phyloP scores from a whole-genome alignment of 768 basidiomycete species.

The Lactifluus subvellereus region DNA sequence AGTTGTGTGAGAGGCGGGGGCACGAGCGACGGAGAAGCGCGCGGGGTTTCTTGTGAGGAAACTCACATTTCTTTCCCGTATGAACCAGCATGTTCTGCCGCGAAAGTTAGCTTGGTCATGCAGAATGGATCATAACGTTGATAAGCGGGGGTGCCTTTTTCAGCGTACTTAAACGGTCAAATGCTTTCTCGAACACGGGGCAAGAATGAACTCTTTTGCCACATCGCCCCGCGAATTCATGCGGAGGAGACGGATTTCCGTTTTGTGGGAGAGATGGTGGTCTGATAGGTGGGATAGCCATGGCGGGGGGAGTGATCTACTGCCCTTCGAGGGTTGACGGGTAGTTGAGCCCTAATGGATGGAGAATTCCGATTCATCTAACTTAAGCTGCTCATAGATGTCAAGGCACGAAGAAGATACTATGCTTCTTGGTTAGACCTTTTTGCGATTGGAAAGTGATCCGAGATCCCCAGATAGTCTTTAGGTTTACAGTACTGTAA shows the following conservation, averaged over 20 bases:
- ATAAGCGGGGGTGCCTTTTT: conserved; percentile 50
- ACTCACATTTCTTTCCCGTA: conserved; percentile 74
- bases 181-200: conserved; percentile 81
- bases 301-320: conserved; percentile 10
- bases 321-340: conserved; percentile 15
- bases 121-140: conserved; percentile 20
- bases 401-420: not conserved
- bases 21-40: conserved; percentile 35
- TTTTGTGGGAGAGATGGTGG: conserved; percentile 19
- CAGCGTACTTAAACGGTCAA: conserved; percentile 62
- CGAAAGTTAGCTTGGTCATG: conserved; percentile 7
- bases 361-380: conserved; percentile 2
- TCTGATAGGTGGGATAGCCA: conserved; percentile 16
- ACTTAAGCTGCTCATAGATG: conserved; percentile 12
- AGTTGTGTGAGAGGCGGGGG: conserved; percentile 41
- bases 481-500: not conserved
- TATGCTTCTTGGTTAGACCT: not conserved
- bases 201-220: conserved; percentile 60
- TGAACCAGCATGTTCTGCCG: conserved; percentile 73
- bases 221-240: conserved; percentile 7
- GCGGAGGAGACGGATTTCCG: not conserved
- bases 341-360: conserved; percentile 8
- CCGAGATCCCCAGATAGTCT: conserved; percentile 12
- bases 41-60: not conserved
- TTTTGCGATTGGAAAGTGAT: conserved; percentile 4